phyloP scores from a whole-genome alignment of 345 rosid genomes.

The Iberis pinnata region DNA sequence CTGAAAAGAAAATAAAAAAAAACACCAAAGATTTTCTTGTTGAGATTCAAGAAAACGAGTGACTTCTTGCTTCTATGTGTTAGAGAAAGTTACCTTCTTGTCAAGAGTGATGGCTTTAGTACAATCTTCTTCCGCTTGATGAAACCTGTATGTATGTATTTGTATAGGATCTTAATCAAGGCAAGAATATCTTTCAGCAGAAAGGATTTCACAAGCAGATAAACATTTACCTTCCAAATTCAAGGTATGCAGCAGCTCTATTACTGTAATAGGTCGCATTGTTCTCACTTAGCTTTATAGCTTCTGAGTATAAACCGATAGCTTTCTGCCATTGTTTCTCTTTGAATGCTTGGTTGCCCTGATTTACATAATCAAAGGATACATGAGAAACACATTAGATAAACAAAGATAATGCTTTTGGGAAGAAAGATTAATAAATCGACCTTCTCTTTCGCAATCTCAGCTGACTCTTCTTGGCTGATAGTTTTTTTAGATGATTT shows the following conservation, averaged over 20 bases:
- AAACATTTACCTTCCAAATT: slow-evolving; percentile 50
- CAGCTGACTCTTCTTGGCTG: slow-evolving; percentile 55
- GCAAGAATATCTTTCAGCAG: not conserved
- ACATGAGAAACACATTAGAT: not conserved
- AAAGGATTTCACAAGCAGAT: not conserved
- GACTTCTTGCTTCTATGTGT: not conserved
- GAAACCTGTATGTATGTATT: slow-evolving; percentile 47
- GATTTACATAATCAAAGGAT: slow-evolving; percentile 8
- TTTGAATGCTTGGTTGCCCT: slow-evolving; percentile 97
- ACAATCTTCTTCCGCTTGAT: slow-evolving; percentile 87
- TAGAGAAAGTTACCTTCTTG: slow-evolving; percentile 60
- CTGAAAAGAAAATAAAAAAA: slow-evolving; percentile 26
- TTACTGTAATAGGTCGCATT: slow-evolving; percentile 91
- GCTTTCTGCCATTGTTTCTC: slow-evolving; percentile 86
- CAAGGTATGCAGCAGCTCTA: slow-evolving; percentile 97
- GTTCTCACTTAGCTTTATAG: slow-evolving; percentile 64
- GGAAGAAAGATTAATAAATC: not conserved
- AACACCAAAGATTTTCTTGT: not conserved
- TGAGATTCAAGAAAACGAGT: not conserved
- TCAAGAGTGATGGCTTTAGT: slow-evolving; percentile 74
- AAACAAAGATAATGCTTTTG: not conserved
- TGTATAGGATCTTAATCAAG: slow-evolving; percentile 13
- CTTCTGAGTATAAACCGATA: slow-evolving; percentile 68
- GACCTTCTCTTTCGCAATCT: slow-evolving; percentile 91
- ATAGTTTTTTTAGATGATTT: slow-evolving; percentile 37